Percentiles rank a stretch among this genome's conserved stretches.
Evolutionary conservation across 1,284 basidiomycete genomes (phyloP).

Genomic region (Coniferiporia weirii): DNA sequence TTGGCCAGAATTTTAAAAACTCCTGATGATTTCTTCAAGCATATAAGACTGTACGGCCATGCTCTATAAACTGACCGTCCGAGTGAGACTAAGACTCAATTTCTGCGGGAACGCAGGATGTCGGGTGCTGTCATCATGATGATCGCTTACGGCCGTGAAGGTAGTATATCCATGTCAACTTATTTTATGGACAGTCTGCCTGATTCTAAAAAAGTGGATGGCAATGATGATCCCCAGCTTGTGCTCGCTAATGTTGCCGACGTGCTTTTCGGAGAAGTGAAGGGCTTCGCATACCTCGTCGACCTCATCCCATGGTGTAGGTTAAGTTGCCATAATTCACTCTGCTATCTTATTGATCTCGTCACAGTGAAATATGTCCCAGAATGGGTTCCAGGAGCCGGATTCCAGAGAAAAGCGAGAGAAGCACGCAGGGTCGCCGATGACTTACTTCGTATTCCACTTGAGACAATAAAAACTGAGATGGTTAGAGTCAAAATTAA

Average conservation of each 20-base stretch:
- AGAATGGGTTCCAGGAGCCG: constrained; percentile 3
- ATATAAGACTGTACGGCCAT: background rate
- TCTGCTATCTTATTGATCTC: background rate
- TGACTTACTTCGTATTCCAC: background rate
- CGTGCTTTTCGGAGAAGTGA: background rate
- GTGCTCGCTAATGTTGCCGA: constrained; percentile 6
- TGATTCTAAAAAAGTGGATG: background rate
- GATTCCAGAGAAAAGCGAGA: constrained; percentile 46
- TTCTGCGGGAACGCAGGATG: background rate
- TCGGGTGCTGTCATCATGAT: constrained; percentile 2
- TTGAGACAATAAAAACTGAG: background rate
- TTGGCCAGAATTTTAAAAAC: background rate
- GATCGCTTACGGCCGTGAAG: constrained; percentile 13
- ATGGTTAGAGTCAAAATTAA: background rate
- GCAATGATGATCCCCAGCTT: constrained; percentile 7
- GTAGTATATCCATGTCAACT: background rate
- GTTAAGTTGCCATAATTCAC: background rate
- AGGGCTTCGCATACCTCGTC: constrained; percentile 3
- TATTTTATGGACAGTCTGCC: background rate
- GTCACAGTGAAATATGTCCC: constrained; percentile 10
- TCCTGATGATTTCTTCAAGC: background rate
- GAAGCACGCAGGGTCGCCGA: constrained; percentile 25
- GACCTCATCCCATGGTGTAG: constrained; percentile 10
- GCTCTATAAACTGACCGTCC: too few species aligned
- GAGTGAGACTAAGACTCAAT: background rate